Base-by-base conservation (phyloP, 257 asterid species). In the Rhazya stricta region DNA sequence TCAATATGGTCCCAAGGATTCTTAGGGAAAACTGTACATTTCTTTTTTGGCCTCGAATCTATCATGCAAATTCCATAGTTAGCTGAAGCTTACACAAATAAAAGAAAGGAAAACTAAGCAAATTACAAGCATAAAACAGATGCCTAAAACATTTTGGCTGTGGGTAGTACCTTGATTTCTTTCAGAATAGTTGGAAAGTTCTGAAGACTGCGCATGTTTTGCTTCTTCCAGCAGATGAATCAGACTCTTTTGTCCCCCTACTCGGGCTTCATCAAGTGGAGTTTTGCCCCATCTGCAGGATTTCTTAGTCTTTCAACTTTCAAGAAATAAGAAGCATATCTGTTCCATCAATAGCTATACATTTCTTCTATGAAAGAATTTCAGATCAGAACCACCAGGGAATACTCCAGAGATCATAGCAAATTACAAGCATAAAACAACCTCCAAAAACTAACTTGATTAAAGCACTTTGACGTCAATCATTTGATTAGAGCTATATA, bases 201-300 rank as follows among this genome's bases (percentile, higher is more conserved):
- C 78, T 1, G 89, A 76, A 70, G 77, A 75, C 71, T 86, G 89
- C 56, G 84, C 69, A 65, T 51, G 51, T 75, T 81, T 81, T 74
- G 91, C 90, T 62, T 86, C 88, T 80, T 91, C 89, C 54, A 91
- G 85, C 54, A 91, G 81, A 81, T 81, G 82, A 46, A 91, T 78
- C 66, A 89, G 83, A 32, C 75, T 76, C 75, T 72, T 72, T 53
- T 86, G 78, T 80, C 96, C 96, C 25, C 89, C 85, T 3, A 84
- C 43, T 30, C 87, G 87, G 30, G 95, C 91, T 82, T 91, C 96
- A 69, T 91, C 96, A 25, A 86, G 41, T 13, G 96, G 93, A 77
- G 85, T 91, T 73, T 81, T 86, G 4, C 96, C 96, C 90, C 95
- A 89, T 80, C 96, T 91, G 79, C 70, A 71, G 71, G 21, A 46